A percentile compares a stretch with the other conserved stretches of the same genome.
Evolutionary conservation across 345 rosid species (phyloP).

Genomic region (Kandelia obovata): DNA sequence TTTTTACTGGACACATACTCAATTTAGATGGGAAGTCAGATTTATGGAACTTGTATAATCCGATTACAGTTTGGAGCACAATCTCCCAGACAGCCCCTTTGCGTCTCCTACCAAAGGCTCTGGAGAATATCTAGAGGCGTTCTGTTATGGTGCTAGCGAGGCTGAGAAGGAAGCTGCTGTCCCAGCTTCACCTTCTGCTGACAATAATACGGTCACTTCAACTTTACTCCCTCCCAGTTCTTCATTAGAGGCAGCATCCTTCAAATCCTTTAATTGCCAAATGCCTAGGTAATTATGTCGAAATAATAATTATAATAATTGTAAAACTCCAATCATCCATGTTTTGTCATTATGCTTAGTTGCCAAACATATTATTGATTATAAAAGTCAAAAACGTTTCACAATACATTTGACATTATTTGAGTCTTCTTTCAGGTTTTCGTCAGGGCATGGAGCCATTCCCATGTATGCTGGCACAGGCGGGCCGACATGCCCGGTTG

Average conservation of each 20-base stretch:
- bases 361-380: no score
- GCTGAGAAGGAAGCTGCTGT: conserved; percentile 36
- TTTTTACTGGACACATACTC: not conserved
- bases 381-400: no score
- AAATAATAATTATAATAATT: not conserved
- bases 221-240: conserved; percentile 35
- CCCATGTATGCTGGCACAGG: conserved; percentile 70
- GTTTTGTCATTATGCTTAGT: no score
- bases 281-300: conserved; percentile 51
- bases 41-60: not conserved
- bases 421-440: conserved; percentile 38
- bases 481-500: conserved; percentile 84
- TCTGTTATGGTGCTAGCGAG: conserved; percentile 24
- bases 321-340: no score
- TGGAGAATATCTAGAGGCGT: conserved; percentile 32
- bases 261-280: conserved; percentile 74
- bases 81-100: conserved; percentile 71
- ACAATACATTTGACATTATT: not conserved
- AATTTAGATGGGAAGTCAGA: not conserved
- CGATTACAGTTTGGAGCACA: conserved; percentile 54
- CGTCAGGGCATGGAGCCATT: conserved; percentile 55
- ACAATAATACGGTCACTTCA: conserved; percentile 37
- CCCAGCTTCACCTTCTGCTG: conserved; percentile 31
- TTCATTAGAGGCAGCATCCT: conserved; percentile 51
- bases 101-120: conserved; percentile 49